A percentile compares a stretch with the other conserved stretches of the same genome.
Conservation (phyloP, 495 filamentous ascomycete genomes). For the Chaetomidium leptoderma region DNA sequence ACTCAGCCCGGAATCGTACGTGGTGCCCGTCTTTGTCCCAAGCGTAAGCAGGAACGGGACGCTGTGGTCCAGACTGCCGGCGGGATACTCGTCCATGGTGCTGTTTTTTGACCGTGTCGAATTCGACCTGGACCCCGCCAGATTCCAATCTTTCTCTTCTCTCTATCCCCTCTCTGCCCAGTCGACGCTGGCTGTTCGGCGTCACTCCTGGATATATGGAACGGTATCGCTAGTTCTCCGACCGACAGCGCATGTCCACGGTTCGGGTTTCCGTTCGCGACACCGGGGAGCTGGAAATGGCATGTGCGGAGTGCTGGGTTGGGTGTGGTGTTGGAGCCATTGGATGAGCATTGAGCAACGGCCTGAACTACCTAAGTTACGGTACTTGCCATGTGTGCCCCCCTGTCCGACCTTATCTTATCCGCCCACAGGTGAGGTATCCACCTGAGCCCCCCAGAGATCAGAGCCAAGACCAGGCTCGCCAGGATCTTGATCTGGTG, state of each 20-base stretch:
- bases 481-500: background rate
- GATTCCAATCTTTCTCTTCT: background rate
- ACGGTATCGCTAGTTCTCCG: background rate
- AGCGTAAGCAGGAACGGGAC: conserved; percentile 75
- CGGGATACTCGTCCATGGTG: conserved; percentile 81
- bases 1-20: conserved; percentile 36
- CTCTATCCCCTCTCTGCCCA: background rate
- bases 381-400: too few relatives aligned
- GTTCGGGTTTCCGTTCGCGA: background rate
- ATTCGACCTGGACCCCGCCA: conserved; percentile 2
- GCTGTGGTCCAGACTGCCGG: conserved; percentile 75
- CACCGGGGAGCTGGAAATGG: too few relatives aligned
- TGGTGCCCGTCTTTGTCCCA: conserved; percentile 52
- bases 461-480: too few relatives aligned
- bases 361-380: too few relatives aligned
- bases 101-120: background rate
- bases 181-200: background rate
- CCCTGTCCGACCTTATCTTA: conserved; percentile 1
- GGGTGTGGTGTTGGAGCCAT: too few relatives aligned
- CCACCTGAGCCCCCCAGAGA: too few relatives aligned
- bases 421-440: background rate
- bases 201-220: background rate
- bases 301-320: too few relatives aligned
- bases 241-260: background rate
- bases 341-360: too few relatives aligned